A percentile compares a stretch with the other conserved stretches of the same genome.
phyloP scores from a whole-genome alignment of 2,329 filamentous ascomycete genomes.

The Arthrobotrys iridis region DNA sequence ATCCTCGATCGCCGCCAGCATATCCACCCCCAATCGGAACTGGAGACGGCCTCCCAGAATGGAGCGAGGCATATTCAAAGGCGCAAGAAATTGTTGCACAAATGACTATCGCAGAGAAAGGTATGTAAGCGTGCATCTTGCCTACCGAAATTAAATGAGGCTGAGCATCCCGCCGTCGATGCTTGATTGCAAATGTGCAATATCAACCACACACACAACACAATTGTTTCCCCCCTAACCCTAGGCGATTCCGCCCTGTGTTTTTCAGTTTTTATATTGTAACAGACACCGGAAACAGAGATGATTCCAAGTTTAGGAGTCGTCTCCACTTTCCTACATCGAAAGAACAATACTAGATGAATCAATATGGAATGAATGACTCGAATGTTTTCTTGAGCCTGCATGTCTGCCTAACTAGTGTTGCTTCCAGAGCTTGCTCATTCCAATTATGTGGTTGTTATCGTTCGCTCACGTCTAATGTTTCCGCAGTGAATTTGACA shows the following conservation, averaged over 20 bases:
- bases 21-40: constrained; percentile 53
- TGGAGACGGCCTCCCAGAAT: constrained; percentile 65
- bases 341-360: neutral
- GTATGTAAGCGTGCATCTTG: constrained; percentile 36
- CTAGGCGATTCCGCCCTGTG: constrained; percentile 3
- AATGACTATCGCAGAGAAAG: constrained; percentile 84
- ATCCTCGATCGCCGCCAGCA: constrained; percentile 44
- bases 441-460: constrained; percentile 30
- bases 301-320: constrained; percentile 51
- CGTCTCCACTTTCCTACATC: constrained; percentile 50
- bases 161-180: constrained; percentile 43
- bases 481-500: constrained; percentile 65
- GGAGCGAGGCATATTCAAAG: constrained; percentile 76
- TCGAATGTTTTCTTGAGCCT: constrained; percentile 42
- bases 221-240: neutral
- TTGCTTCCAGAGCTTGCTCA: constrained; percentile 25
- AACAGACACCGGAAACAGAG: constrained; percentile 5
- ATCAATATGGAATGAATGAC: constrained; percentile 44
- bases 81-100: constrained; percentile 74
- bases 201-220: constrained; percentile 50
- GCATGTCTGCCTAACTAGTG: constrained; percentile 50
- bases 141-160: constrained; percentile 46
- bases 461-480: constrained; percentile 12
- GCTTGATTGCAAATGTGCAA: constrained; percentile 36
- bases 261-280: constrained; percentile 10